Conservation (phyloP, 306 rosid genomes). For the Albizia julibrissin region DNA sequence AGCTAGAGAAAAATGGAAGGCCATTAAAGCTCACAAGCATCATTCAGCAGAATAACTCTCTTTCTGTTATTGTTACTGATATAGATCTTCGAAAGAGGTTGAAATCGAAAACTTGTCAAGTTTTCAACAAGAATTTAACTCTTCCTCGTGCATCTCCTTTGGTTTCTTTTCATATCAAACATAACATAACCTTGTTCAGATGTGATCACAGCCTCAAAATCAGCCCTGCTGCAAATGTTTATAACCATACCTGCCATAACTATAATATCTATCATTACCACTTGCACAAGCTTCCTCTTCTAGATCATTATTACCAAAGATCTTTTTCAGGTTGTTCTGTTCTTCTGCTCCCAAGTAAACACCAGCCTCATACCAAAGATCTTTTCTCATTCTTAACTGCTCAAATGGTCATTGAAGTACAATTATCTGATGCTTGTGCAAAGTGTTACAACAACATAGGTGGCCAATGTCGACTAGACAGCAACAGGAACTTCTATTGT, state of each 20-base stretch:
- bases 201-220: neutral
- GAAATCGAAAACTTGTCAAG: neutral
- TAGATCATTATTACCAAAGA: neutral
- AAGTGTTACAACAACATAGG: conserved; percentile 9
- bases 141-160: neutral
- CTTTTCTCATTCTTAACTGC: neutral
- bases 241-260: neutral
- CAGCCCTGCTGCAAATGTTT: neutral
- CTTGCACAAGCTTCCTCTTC: neutral
- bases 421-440: conserved; percentile 14
- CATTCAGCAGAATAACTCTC: neutral
- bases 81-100: neutral
- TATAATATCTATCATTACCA: neutral
- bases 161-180: neutral
- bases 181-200: neutral
- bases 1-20: conserved; percentile 8
- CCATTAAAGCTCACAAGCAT: neutral
- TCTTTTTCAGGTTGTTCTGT: conserved; percentile 12
- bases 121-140: neutral
- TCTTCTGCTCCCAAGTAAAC: conserved; percentile 27
- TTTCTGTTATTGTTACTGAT: neutral
- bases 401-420: neutral
- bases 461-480: conserved; percentile 25
- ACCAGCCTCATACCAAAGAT: neutral
- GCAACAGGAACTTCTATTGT: neutral